Conservation (phyloP, 352 stramenopile genomes). For the Globisporangium nunn region DNA sequence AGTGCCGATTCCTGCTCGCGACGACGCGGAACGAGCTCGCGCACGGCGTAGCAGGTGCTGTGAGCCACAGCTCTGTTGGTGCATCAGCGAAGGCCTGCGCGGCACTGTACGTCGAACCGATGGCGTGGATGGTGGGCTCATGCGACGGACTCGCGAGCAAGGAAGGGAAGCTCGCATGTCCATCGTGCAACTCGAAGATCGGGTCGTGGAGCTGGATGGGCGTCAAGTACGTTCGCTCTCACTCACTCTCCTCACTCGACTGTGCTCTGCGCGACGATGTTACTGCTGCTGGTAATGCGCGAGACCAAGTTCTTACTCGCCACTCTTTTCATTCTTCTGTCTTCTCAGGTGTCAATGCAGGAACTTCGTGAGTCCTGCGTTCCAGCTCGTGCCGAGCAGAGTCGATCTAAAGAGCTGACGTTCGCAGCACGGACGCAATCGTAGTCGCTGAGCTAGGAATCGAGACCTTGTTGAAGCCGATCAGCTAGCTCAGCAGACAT, state of each 20-base stretch:
- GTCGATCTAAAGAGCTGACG: conserved; percentile 16
- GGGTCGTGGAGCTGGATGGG: conserved; percentile 75
- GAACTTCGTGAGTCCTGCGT: conserved; percentile 41
- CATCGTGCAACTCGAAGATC: conserved; percentile 62
- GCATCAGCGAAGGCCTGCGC: conserved; percentile 3
- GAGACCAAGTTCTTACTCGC: too few species aligned
- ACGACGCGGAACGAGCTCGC: conserved; percentile 42
- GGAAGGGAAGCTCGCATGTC: conserved; percentile 58
- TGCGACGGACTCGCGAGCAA: conserved; percentile 22
- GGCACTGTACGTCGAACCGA: conserved; percentile 50
- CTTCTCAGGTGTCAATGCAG: conserved; percentile 48
- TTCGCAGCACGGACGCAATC: background rate
- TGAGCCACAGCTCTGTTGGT: background rate
- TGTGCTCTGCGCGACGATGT: background rate
- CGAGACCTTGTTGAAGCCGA: background rate
- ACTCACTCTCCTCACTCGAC: too few species aligned
- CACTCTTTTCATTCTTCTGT: background rate
- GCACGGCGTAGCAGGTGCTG: background rate
- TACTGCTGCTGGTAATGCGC: background rate
- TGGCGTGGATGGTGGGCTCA: conserved; percentile 53
- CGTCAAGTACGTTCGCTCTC: conserved; percentile 43
- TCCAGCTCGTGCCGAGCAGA: conserved; percentile 53
- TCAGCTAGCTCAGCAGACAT: background rate
- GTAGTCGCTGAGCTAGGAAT: background rate
- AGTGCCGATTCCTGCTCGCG: conserved; percentile 52